These are phyloP conservation scores for Colletotrichum sp. DNA, from an alignment of 2,329 filamentous ascomycete genomes.

Conservation along the genomic window DNA sequence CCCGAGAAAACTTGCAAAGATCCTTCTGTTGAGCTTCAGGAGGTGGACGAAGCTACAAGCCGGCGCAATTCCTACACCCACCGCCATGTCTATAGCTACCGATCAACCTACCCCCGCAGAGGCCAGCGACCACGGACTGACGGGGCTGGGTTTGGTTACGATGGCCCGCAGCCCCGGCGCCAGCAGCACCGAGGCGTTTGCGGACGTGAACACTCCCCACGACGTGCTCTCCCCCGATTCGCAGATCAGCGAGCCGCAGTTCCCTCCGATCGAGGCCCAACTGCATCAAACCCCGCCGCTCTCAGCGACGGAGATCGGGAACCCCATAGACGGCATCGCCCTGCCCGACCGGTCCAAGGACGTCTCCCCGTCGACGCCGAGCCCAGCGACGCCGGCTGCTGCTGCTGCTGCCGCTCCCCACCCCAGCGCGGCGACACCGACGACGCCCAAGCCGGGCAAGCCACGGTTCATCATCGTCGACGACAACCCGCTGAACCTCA, in stretches of 20 bases:
- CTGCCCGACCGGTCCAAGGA: neutral
- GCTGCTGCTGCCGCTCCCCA: no score
- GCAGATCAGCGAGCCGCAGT: neutral
- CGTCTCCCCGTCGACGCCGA: neutral
- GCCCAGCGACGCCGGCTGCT: rapidly evolving
- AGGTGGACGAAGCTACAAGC: constrained; percentile 27
- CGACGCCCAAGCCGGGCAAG: neutral
- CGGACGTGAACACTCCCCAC: rapidly evolving
- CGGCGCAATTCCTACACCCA: neutral
- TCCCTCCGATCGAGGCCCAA: neutral
- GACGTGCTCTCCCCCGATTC: neutral
- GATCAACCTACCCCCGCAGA: neutral
- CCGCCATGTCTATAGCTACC: neutral
- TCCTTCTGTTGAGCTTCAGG: constrained; percentile 28
- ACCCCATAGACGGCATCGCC: rapidly evolving
- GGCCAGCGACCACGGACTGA: rapidly evolving
- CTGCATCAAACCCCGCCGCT: neutral
- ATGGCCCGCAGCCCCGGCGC: neutral
- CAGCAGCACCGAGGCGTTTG: neutral
- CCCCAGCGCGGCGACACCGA: neutral
- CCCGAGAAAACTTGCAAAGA: constrained; percentile 39
- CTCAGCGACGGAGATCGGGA: rapidly evolving
- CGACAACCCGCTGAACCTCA: constrained; percentile 44
- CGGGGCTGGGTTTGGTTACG: rapidly evolving
- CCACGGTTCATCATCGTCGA: constrained; percentile 39